Percentiles rank a stretch among this genome's conserved stretches.
phyloP scores from a whole-genome alignment of 1,284 basidiomycete species.

The Rhizoctonia solani region DNA sequence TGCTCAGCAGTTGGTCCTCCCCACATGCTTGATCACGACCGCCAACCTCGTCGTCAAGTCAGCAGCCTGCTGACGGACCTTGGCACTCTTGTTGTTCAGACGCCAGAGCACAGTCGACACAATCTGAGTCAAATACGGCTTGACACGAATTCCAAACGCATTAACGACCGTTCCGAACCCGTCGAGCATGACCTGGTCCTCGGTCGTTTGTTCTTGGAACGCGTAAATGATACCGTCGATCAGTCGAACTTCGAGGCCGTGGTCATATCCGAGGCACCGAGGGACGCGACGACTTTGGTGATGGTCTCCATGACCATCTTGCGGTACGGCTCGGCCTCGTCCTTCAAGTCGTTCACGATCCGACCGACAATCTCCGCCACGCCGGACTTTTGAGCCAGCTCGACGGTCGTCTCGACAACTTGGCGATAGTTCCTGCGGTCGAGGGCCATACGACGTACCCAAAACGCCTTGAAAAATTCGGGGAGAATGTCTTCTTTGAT shows the following conservation, averaged over 20 bases:
- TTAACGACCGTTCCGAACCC: constrained; percentile 98
- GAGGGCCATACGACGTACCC: constrained; percentile 92
- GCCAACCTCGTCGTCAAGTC: constrained; percentile 94
- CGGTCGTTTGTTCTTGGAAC: constrained; percentile 99
- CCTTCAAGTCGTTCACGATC: constrained; percentile 95
- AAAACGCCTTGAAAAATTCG: constrained; percentile 99
- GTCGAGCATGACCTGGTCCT: constrained; percentile 99
- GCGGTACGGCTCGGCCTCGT: constrained; percentile 94
- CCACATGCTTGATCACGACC: constrained; percentile 99
- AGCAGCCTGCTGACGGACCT: constrained; percentile 98
- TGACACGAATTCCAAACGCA: constrained; percentile 94
- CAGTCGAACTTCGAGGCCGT: constrained; percentile 89
- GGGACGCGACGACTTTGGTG: constrained; percentile 89
- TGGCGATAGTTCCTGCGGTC: constrained; percentile 96
- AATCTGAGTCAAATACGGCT: constrained; percentile 98
- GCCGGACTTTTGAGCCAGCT: constrained; percentile 94
- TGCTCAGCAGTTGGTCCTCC: constrained; percentile 93
- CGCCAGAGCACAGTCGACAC: constrained; percentile 99
- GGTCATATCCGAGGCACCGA: constrained; percentile 98
- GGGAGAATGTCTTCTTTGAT: constrained; percentile 97
- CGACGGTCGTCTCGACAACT: constrained; percentile 98
- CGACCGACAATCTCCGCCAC: constrained; percentile 94
- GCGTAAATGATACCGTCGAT: constrained; percentile 99
- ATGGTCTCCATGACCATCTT: constrained; percentile 99
- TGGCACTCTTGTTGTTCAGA: constrained; percentile 98